Conservation (phyloP, 2,329 filamentous ascomycete species). For the Xylariaceae sp. region DNA sequence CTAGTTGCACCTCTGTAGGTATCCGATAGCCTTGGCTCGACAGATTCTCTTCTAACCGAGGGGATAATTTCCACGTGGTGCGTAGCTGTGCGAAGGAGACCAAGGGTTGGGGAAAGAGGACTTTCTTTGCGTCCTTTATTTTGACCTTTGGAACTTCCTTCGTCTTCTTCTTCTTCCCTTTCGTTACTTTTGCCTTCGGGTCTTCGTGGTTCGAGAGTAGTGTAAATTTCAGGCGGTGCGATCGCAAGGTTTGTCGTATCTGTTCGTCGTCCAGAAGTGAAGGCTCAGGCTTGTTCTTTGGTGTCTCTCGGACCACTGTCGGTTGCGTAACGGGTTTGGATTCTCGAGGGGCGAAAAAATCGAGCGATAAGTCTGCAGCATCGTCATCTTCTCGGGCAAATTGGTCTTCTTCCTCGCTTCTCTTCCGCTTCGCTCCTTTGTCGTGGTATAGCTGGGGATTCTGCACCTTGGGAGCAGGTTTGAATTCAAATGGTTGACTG, state of each 20-base stretch:
- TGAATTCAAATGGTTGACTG: slow-evolving; percentile 41
- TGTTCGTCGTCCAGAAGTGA: slow-evolving; percentile 69
- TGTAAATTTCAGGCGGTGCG: slow-evolving; percentile 85
- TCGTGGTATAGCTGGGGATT: slow-evolving; percentile 73
- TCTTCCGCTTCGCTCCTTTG: slow-evolving; percentile 66
- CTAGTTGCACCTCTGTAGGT: slow-evolving; percentile 94
- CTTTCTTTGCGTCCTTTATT: slow-evolving; percentile 61
- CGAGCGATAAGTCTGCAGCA: slow-evolving; percentile 48
- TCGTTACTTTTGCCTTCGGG: slow-evolving; percentile 61
- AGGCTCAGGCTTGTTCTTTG: slow-evolving; percentile 31
- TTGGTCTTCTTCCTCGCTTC: slow-evolving; percentile 46
- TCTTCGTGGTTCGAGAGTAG: slow-evolving; percentile 65
- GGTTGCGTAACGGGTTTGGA: slow-evolving; percentile 35
- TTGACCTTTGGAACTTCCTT: slow-evolving; percentile 53
- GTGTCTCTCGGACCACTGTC: slow-evolving; percentile 26
- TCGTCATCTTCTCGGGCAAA: slow-evolving; percentile 44
- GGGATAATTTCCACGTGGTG: slow-evolving; percentile 74
- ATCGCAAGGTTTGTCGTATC: slow-evolving; percentile 75
- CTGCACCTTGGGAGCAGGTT: slow-evolving; percentile 51
- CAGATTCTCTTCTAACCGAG: slow-evolving; percentile 78
- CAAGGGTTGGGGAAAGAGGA: slow-evolving; percentile 81
- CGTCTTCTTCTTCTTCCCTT: slow-evolving; percentile 63
- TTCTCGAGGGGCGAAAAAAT: slow-evolving; percentile 65
- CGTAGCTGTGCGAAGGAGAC: slow-evolving; percentile 77
- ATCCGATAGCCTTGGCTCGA: slow-evolving; percentile 82